phyloP scores from a whole-genome alignment of 129 eudicot genomes.

The Flaveria robusta region DNA sequence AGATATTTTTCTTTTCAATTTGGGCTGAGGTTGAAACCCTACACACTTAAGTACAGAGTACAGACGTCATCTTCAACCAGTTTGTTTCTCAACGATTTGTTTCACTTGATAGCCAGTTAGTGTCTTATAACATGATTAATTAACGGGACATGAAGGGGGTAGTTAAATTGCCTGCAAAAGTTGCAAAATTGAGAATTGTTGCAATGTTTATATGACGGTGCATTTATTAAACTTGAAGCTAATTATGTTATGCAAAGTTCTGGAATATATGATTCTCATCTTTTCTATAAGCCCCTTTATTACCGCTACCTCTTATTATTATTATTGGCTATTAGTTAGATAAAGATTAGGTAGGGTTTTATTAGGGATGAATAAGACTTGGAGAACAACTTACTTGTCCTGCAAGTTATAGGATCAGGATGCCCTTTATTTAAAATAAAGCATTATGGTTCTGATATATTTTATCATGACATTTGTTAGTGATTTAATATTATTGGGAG shows the following conservation, averaged over 20 bases:
- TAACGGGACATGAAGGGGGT: neutral
- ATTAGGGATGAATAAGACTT: neutral
- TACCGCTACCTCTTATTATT: neutral
- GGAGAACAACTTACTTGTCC: neutral
- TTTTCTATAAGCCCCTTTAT: neutral
- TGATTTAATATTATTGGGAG: neutral
- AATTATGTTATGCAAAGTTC: neutral
- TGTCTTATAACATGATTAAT: neutral
- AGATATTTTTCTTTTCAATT: neutral
- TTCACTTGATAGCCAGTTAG: neutral
- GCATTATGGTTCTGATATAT: neutral
- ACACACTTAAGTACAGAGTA: neutral
- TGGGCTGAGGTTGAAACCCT: neutral
- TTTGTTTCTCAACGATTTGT: neutral
- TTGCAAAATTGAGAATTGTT: slow-evolving; percentile 4
- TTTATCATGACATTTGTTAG: neutral
- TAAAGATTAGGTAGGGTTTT: neutral
- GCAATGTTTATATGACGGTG: neutral
- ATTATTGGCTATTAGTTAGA: neutral
- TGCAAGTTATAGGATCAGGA: neutral
- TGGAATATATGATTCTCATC: neutral
- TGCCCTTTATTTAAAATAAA: neutral
- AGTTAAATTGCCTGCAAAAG: neutral
- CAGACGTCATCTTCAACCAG: neutral
- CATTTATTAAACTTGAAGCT: neutral